Evolutionary conservation across 495 filamentous ascomycete species (phyloP).

Genomic region (Chaetomium cochliodes): DNA sequence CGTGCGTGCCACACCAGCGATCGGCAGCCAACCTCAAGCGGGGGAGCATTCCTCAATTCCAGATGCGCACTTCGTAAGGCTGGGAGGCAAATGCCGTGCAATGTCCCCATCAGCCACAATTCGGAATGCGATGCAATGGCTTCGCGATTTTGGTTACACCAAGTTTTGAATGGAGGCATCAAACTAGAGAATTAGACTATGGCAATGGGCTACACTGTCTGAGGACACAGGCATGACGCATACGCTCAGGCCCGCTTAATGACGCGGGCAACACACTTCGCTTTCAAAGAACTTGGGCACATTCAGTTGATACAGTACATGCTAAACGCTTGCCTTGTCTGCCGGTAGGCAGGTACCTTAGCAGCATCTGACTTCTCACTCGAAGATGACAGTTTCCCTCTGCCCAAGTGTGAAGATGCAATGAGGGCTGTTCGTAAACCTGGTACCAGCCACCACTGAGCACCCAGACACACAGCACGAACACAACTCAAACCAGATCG

Average conservation of each 20-base stretch:
- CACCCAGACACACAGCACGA: too few relatives aligned
- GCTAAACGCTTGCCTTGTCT: too few relatives aligned
- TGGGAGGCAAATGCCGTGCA: slow-evolving; percentile 8
- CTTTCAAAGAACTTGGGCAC: too few relatives aligned
- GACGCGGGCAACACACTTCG: too few relatives aligned
- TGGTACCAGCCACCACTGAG: too few relatives aligned
- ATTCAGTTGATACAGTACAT: too few relatives aligned
- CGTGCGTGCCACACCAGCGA: slow-evolving; percentile 10
- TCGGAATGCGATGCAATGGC: background rate
- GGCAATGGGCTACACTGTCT: too few relatives aligned
- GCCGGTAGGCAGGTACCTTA: too few relatives aligned
- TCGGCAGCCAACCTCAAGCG: slow-evolving; percentile 20
- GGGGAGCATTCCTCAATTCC: slow-evolving; percentile 25
- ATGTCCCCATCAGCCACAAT: background rate
- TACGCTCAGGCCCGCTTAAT: too few relatives aligned
- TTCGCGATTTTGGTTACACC: background rate
- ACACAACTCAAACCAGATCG: background rate
- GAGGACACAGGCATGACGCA: too few relatives aligned
- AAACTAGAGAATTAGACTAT: too few relatives aligned
- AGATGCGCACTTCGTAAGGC: slow-evolving; percentile 19
- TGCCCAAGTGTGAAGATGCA: background rate
- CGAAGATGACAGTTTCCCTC: background rate
- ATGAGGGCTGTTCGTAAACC: background rate
- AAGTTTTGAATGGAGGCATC: background rate
- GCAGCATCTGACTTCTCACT: too few relatives aligned